Conservation (phyloP, 805 yeast genomes). For the Saccharomycopsis lassenensis region DNA sequence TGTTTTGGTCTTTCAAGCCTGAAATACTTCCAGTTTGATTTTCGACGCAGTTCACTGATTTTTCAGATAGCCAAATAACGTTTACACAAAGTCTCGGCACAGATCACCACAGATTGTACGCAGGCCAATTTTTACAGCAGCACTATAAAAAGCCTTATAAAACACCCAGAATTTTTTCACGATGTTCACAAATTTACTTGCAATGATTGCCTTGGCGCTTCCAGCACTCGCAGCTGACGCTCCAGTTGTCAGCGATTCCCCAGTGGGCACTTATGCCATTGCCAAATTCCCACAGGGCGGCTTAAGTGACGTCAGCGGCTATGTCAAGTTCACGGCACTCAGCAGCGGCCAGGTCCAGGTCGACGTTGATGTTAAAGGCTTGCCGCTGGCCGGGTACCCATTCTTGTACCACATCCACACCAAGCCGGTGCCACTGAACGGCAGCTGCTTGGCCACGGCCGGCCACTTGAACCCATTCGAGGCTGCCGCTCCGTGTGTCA, state of each 20-base stretch:
- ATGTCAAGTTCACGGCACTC: conserved; percentile 30
- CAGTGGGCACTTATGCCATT: conserved; percentile 32
- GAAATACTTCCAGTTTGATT: too few relatives aligned
- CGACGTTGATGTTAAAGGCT: conserved; percentile 45
- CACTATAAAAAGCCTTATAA: too few relatives aligned
- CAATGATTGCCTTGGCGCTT: too few relatives aligned
- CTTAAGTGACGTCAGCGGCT: conserved; percentile 21
- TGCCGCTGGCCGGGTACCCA: conserved; percentile 48
- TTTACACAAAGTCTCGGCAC: too few relatives aligned
- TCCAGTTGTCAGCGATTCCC: conserved; percentile 29
- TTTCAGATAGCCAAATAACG: too few relatives aligned
- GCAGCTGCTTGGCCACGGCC: conserved; percentile 39
- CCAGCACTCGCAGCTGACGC: conserved; percentile 31
- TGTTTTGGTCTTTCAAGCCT: too few relatives aligned
- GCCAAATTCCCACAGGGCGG: conserved; percentile 40
- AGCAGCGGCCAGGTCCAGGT: conserved; percentile 38
- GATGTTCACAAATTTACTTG: too few relatives aligned
- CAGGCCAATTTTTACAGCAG: too few relatives aligned
- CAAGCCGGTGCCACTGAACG: conserved; percentile 30
- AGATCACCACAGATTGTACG: too few relatives aligned
- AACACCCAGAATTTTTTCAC: too few relatives aligned
- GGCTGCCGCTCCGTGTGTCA: conserved; percentile 37
- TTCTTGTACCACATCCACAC: conserved; percentile 49
- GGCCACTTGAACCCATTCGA: conserved; percentile 44
- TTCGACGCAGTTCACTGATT: too few relatives aligned